These are phyloP conservation scores for Kwoniella sp. DNA, from an alignment of 768 basidiomycete species.

Conservation along the genomic window DNA sequence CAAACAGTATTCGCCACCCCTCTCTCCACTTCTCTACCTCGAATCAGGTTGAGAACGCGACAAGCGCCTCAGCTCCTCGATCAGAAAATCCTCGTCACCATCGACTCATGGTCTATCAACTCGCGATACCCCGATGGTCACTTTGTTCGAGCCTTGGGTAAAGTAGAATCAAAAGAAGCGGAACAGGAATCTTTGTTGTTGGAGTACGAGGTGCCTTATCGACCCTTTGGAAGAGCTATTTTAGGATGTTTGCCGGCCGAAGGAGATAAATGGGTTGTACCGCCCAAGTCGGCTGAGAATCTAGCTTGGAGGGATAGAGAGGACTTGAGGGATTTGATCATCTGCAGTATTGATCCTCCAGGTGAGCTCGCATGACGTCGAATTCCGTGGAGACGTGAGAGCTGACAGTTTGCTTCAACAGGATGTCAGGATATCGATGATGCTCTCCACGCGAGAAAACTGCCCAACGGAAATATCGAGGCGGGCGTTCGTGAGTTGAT, in stretches of 20 bases:
- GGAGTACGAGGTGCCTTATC: constrained; percentile 93
- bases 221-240: constrained; percentile 95
- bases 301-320: constrained; percentile 78
- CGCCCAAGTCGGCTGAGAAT: constrained; percentile 64
- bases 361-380: constrained; percentile 58
- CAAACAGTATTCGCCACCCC: constrained; percentile 95
- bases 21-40: constrained; percentile 84
- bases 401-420: constrained; percentile 51
- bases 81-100: constrained; percentile 94
- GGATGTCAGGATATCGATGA: constrained; percentile 99
- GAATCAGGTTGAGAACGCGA: constrained; percentile 89
- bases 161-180: constrained; percentile 90
- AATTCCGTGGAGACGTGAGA: neutral
- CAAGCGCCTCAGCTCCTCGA: constrained; percentile 84
- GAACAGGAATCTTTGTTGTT: constrained; percentile 90
- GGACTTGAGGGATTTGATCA: constrained; percentile 78
- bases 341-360: constrained; percentile 97
- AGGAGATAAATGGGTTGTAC: constrained; percentile 91
- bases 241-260: constrained; percentile 84
- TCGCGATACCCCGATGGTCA: constrained; percentile 96
- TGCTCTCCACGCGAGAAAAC: constrained; percentile 81
- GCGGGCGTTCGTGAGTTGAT: constrained; percentile 88
- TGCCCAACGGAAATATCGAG: constrained; percentile 93
- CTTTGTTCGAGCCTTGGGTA: constrained; percentile 88
- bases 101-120: constrained; percentile 85